Percentiles rank a stretch among this genome's conserved stretches.
Evolutionary conservation across 208 protist genomes (phyloP).

Genomic region (Trichomonas vaginalis): DNA sequence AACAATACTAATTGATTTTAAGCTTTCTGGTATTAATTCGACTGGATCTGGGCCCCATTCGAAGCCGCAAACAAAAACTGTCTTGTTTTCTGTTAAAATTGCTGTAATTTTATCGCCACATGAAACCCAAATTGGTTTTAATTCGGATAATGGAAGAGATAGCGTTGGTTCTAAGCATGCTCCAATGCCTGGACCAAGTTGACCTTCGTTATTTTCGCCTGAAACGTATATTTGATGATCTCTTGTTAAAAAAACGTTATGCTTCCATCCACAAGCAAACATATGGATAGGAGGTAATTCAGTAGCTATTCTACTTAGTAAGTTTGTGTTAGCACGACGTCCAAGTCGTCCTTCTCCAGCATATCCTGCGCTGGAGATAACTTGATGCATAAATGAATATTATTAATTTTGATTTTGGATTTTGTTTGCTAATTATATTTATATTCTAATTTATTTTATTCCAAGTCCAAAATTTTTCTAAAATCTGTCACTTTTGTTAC

Average conservation of each 20-base stretch:
- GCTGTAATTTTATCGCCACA: constrained; percentile 3
- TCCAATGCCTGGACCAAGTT: not conserved
- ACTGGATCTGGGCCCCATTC: not conserved
- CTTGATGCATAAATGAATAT: not conserved
- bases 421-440: no score
- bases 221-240: not conserved
- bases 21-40: not conserved
- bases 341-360: not conserved
- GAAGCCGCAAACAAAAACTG: not conserved
- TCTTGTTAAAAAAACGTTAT: not conserved
- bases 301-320: not conserved
- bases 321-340: not conserved
- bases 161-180: not conserved
- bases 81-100: not conserved
- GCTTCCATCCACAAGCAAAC: not conserved
- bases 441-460: no score
- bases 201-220: not conserved
- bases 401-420: no score
- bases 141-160: not conserved
- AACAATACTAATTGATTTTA: not conserved
- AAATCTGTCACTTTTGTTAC: no score
- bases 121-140: not conserved
- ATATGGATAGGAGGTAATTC: not conserved
- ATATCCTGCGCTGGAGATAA: not conserved
- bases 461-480: no score